Percentiles rank a stretch among this genome's conserved stretches.
Evolutionary conservation across 805 yeast genomes (phyloP).

Genomic region (Schizosaccharomyces lindneri): DNA sequence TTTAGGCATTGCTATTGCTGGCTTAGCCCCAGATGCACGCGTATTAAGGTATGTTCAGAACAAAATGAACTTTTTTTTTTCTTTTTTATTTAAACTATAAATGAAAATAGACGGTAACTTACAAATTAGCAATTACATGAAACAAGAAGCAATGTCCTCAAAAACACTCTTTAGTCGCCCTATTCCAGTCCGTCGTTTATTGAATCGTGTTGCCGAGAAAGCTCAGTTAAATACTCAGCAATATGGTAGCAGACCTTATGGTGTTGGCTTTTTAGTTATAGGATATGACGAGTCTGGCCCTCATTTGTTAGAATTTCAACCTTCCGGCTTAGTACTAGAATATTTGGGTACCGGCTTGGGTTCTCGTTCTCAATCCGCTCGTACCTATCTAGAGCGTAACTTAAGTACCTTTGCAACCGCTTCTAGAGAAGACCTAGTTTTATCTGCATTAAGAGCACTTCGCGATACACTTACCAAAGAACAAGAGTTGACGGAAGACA

Average conservation of each 20-base stretch:
- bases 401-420: slow-evolving; percentile 39
- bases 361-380: slow-evolving; percentile 94
- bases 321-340: slow-evolving; percentile 81
- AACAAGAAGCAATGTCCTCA: slow-evolving; percentile 78
- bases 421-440: slow-evolving; percentile 46
- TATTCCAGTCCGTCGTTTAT: slow-evolving; percentile 60
- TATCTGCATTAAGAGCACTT: slow-evolving; percentile 69
- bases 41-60: slow-evolving; percentile 22
- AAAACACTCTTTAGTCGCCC: slow-evolving; percentile 71
- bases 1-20: slow-evolving; percentile 86
- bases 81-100: not conserved
- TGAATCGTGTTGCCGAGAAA: slow-evolving; percentile 70
- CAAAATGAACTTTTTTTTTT: not conserved
- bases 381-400: slow-evolving; percentile 80
- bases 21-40: slow-evolving; percentile 94
- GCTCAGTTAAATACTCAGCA: slow-evolving; percentile 93
- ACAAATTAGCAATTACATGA: slow-evolving; percentile 39
- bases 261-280: slow-evolving; percentile 75
- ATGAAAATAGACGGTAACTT: not conserved
- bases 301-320: slow-evolving; percentile 82
- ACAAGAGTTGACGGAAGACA: slow-evolving; percentile 59
- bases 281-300: slow-evolving; percentile 90
- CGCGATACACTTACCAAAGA: slow-evolving; percentile 89
- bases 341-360: slow-evolving; percentile 89
- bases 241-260: slow-evolving; percentile 92